phyloP scores from a whole-genome alignment of 2,329 filamentous ascomycete species.

The Albifimbria verrucaria region DNA sequence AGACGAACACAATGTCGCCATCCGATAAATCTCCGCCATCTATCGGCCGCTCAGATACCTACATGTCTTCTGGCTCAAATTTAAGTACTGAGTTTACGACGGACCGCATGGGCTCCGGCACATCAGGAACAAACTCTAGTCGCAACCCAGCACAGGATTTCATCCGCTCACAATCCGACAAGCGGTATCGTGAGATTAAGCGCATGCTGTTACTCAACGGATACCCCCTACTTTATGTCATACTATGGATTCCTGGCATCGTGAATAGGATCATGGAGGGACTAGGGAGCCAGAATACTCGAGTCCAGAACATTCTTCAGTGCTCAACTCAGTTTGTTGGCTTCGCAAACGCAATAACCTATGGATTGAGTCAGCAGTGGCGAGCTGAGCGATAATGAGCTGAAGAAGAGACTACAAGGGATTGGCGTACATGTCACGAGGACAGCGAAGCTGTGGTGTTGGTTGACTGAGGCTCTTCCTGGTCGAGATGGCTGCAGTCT shows the following conservation, averaged over 20 bases:
- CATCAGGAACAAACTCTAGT: background rate
- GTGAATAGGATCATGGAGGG: constrained; percentile 17
- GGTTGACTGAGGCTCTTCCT: too few relatives aligned
- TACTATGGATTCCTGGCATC: constrained; percentile 17
- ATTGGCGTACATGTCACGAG: too few relatives aligned
- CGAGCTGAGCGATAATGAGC: too few relatives aligned
- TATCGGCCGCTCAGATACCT: too few relatives aligned
- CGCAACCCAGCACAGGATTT: background rate
- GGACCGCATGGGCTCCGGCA: too few relatives aligned
- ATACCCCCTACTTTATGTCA: constrained; percentile 19
- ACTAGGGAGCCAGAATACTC: background rate
- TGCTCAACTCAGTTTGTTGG: background rate
- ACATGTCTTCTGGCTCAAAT: too few relatives aligned
- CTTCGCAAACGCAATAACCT: background rate
- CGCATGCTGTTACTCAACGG: constrained; percentile 20
- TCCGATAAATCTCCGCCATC: too few relatives aligned
- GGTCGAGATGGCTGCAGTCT: too few relatives aligned
- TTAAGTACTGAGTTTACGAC: background rate
- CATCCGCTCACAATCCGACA: too few relatives aligned
- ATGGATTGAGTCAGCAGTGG: background rate
- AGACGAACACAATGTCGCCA: background rate
- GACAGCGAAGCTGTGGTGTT: too few relatives aligned
- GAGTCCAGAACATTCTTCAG: background rate
- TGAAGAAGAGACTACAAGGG: too few relatives aligned
- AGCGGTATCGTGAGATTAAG: constrained; percentile 17